phyloP scores from a whole-genome alignment of 257 asterid genomes.

The Leptodermis oblonga region DNA sequence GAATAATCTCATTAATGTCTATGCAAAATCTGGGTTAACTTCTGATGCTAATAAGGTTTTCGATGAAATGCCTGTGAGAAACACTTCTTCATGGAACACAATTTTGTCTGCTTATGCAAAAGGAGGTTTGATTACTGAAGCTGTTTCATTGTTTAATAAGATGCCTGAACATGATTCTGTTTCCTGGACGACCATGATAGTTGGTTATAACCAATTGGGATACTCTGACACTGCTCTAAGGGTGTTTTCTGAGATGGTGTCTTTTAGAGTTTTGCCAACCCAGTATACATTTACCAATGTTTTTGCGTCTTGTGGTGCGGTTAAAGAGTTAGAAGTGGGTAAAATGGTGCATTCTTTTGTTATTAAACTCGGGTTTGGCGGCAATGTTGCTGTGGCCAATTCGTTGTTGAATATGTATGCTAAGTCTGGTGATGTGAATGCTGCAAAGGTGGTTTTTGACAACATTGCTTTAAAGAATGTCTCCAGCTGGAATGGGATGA shows the following conservation, averaged over 20 bases:
- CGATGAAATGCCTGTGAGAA: constrained; percentile 63
- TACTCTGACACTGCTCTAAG: constrained; percentile 36
- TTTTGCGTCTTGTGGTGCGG: constrained; percentile 63
- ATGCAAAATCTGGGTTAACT: constrained; percentile 49
- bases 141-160: constrained; percentile 41
- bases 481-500: constrained; percentile 57
- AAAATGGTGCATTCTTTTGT: constrained; percentile 65
- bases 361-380: constrained; percentile 49
- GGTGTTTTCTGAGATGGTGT: constrained; percentile 63
- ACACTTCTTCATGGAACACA: constrained; percentile 67
- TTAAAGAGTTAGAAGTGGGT: constrained; percentile 48
- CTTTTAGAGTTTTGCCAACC: constrained; percentile 40
- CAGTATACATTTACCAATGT: constrained; percentile 62
- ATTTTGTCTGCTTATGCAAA: constrained; percentile 70
- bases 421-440: constrained; percentile 48
- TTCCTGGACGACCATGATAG: constrained; percentile 83
- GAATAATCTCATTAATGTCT: constrained; percentile 64
- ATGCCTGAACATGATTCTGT: constrained; percentile 64
- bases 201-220: constrained; percentile 58
- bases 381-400: constrained; percentile 58
- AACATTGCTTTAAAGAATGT: constrained; percentile 50
- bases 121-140: constrained; percentile 48
- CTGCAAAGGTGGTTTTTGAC: constrained; percentile 46
- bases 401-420: constrained; percentile 82
- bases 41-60: constrained; percentile 56